A percentile compares a stretch with the other conserved stretches of the same genome.
Conservation (phyloP, 1,284 basidiomycete species). For the Phaffia rhodozyma region DNA sequence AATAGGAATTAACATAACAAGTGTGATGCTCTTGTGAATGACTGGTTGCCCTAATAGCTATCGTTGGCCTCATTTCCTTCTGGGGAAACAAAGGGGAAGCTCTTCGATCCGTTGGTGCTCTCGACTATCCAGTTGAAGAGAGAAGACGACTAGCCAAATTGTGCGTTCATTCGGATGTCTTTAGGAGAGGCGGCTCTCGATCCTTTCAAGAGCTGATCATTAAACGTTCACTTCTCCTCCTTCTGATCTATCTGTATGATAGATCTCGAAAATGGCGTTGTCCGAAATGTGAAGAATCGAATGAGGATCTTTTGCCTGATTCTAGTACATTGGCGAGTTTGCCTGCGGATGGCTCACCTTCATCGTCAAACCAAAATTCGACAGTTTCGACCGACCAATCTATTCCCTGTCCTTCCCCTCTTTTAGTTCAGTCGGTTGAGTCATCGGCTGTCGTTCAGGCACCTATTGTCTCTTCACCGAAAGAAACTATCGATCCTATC, state of each 20-base stretch:
- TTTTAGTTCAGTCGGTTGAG: too few relatives aligned
- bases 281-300: slow-evolving; percentile 56
- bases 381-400: background rate
- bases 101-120: slow-evolving; percentile 76
- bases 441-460: too few relatives aligned
- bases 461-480: background rate
- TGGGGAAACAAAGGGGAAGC: slow-evolving; percentile 80
- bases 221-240: slow-evolving; percentile 19
- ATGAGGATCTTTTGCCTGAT: slow-evolving; percentile 58
- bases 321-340: background rate
- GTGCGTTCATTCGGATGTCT: slow-evolving; percentile 40
- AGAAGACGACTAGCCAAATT: slow-evolving; percentile 64
- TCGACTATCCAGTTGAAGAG: slow-evolving; percentile 67
- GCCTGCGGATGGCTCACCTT: background rate
- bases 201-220: background rate
- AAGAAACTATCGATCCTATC: background rate
- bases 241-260: slow-evolving; percentile 17
- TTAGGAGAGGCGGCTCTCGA: background rate
- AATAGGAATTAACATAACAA: slow-evolving; percentile 4
- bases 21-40: slow-evolving; percentile 11
- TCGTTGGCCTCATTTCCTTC: slow-evolving; percentile 80
- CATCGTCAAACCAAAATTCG: background rate
- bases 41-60: slow-evolving; percentile 42
- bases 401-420: background rate
- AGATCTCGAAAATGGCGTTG: slow-evolving; percentile 76